Percentiles rank a stretch among this genome's conserved stretches.
phyloP scores from a whole-genome alignment of 306 rosid species.

The Datisca glomerata region DNA sequence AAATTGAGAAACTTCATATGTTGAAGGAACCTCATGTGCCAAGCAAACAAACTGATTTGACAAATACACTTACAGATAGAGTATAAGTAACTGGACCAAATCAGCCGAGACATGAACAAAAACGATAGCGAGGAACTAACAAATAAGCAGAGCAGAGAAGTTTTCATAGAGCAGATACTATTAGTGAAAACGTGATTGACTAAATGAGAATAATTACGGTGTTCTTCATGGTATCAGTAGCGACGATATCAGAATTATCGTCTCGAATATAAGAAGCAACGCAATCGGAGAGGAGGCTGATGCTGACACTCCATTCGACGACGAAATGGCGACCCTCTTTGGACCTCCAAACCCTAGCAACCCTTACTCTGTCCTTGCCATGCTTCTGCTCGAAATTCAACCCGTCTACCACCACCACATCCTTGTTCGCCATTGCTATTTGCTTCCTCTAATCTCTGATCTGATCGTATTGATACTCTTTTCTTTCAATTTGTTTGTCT shows the following conservation, averaged over 20 bases:
- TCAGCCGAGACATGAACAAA: not conserved
- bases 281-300: slow-evolving; percentile 75
- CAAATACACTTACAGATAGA: too few species aligned
- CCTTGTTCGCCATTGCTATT: slow-evolving; percentile 28
- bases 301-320: slow-evolving; percentile 76
- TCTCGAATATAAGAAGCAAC: slow-evolving; percentile 41
- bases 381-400: slow-evolving; percentile 73
- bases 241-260: slow-evolving; percentile 77
- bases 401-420: slow-evolving; percentile 21
- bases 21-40: too few species aligned
- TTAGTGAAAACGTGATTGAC: not conserved
- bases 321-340: slow-evolving; percentile 41
- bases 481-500: too few species aligned
- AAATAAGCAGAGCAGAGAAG: not conserved
- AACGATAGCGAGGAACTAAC: not conserved
- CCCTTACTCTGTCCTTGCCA: slow-evolving; percentile 77
- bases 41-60: too few species aligned
- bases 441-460: not conserved
- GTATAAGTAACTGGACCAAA: too few species aligned
- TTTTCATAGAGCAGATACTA: too few species aligned
- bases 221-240: slow-evolving; percentile 91
- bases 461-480: not conserved
- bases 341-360: slow-evolving; percentile 70
- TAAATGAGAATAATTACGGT: slow-evolving; percentile 29
- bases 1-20: too few species aligned